Conservation (phyloP, 306 rosid species). For the Carpinus viminea region DNA sequence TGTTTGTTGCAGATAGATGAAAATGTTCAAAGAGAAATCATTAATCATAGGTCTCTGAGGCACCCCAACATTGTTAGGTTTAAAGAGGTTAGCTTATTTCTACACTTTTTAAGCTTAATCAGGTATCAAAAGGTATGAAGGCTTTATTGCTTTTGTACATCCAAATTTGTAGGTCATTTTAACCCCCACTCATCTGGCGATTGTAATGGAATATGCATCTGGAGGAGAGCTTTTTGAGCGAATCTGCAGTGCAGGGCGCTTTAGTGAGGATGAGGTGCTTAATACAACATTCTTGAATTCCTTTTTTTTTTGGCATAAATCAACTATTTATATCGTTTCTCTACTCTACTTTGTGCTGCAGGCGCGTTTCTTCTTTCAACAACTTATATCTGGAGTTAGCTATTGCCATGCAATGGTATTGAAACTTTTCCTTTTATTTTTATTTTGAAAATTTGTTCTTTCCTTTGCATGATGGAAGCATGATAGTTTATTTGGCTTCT, state of each 20-base stretch:
- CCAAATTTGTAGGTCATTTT: conserved; percentile 56
- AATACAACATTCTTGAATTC: conserved; percentile 15
- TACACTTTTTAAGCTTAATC: not conserved
- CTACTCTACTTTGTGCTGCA: conserved; percentile 31
- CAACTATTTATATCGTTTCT: not conserved
- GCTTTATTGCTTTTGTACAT: conserved; percentile 4
- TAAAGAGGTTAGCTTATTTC: conserved; percentile 66
- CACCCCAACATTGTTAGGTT: conserved; percentile 89
- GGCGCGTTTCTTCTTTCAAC: conserved; percentile 99
- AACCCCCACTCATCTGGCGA: conserved; percentile 94
- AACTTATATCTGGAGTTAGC: conserved; percentile 96
- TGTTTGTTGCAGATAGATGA: conserved; percentile 73
- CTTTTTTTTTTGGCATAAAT: conserved; percentile 9
- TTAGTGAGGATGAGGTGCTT: conserved; percentile 83
- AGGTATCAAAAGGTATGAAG: not conserved
- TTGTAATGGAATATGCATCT: conserved; percentile 94
- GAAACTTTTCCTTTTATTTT: conserved; percentile 3
- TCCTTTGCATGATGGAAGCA: conserved; percentile 6
- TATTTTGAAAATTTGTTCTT: conserved; percentile 1
- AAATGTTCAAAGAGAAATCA: conserved; percentile 89
- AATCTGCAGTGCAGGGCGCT: conserved; percentile 74
- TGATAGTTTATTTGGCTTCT: not conserved
- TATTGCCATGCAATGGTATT: conserved; percentile 91
- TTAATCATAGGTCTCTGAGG: conserved; percentile 90
- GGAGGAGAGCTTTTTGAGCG: conserved; percentile 91